Percentiles rank a stretch among this genome's conserved stretches.
phyloP scores from a whole-genome alignment of 305 asterid genomes.

The Ajuga reptans region DNA sequence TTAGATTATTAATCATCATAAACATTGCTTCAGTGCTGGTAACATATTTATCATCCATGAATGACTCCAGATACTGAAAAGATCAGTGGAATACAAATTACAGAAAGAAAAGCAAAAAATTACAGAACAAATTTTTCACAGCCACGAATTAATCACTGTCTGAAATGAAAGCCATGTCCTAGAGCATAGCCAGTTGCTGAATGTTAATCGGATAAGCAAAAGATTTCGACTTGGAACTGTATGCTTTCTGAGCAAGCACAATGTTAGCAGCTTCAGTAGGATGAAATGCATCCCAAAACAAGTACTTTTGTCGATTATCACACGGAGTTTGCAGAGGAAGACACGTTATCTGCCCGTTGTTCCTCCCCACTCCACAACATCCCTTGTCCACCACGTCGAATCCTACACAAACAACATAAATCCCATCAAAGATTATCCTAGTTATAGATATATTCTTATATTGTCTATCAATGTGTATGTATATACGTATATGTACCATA shows the following conservation, averaged over 20 bases:
- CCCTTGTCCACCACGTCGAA: slow-evolving; percentile 74
- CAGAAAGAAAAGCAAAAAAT: background rate
- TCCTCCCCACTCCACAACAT: slow-evolving; percentile 83
- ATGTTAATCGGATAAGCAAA: slow-evolving; percentile 70
- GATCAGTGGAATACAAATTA: too few species aligned
- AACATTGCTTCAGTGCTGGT: too few species aligned
- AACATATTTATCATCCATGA: too few species aligned
- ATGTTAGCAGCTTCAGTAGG: slow-evolving; percentile 80
- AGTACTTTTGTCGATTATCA: slow-evolving; percentile 43
- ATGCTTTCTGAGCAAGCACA: slow-evolving; percentile 63
- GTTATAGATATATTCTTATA: background rate
- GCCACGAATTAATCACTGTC: background rate
- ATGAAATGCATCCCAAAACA: slow-evolving; percentile 90
- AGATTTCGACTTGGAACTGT: slow-evolving; percentile 42
- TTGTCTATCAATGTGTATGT: background rate
- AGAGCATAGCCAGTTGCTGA: slow-evolving; percentile 59
- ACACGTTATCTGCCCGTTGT: slow-evolving; percentile 87
- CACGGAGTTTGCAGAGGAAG: slow-evolving; percentile 75
- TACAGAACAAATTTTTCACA: background rate
- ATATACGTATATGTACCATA: slow-evolving; percentile 43
- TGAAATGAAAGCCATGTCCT: background rate
- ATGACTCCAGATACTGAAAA: too few species aligned
- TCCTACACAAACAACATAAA: slow-evolving; percentile 26
- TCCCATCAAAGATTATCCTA: background rate
- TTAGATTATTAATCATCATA: too few species aligned